phyloP scores from a whole-genome alignment of 2,329 filamentous ascomycete species.

The Cladosporium sp. region DNA sequence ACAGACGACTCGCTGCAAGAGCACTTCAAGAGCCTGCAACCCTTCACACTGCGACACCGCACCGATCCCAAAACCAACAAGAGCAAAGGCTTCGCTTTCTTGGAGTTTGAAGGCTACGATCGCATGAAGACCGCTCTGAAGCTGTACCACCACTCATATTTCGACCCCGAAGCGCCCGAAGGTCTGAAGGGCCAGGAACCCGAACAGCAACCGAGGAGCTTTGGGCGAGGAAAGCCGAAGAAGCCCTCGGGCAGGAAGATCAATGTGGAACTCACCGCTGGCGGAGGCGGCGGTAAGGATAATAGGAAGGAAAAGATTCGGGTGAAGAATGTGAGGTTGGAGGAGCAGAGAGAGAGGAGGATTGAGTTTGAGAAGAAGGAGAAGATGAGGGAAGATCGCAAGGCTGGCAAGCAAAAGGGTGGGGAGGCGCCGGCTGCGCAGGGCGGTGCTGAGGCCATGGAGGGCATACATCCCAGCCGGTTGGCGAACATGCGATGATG shows the following conservation, averaged over 20 bases:
- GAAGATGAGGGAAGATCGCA: slow-evolving; percentile 40
- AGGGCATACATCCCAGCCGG: slow-evolving; percentile 33
- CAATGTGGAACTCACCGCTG: slow-evolving; percentile 90
- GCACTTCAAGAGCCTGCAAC: slow-evolving; percentile 75
- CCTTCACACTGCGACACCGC: slow-evolving; percentile 67
- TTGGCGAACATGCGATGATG: slow-evolving; percentile 22
- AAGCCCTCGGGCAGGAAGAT: slow-evolving; percentile 66
- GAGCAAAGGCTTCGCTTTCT: slow-evolving; percentile 75
- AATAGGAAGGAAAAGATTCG: slow-evolving; percentile 71
- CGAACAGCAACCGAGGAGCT: slow-evolving; percentile 12
- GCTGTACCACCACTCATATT: slow-evolving; percentile 81
- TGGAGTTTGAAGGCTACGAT: slow-evolving; percentile 84
- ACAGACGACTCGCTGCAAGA: slow-evolving; percentile 63
- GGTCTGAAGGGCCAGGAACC: slow-evolving; percentile 12
- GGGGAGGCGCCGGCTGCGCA: slow-evolving; percentile 15
- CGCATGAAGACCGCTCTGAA: slow-evolving; percentile 91
- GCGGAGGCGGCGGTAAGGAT: slow-evolving; percentile 71
- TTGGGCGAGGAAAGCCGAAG: slow-evolving; percentile 26
- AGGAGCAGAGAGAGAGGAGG: slow-evolving; percentile 59
- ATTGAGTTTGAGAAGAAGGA: slow-evolving; percentile 46
- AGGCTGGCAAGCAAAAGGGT: slow-evolving; percentile 29
- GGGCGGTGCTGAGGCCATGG: slow-evolving; percentile 14
- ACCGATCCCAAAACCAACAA: slow-evolving; percentile 62
- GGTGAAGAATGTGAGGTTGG: slow-evolving; percentile 80
- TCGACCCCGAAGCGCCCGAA: slow-evolving; percentile 45